Percentiles rank a stretch among this genome's conserved stretches.
Evolutionary conservation across 768 basidiomycete genomes (phyloP).

Genomic region (Russula brevipes): DNA sequence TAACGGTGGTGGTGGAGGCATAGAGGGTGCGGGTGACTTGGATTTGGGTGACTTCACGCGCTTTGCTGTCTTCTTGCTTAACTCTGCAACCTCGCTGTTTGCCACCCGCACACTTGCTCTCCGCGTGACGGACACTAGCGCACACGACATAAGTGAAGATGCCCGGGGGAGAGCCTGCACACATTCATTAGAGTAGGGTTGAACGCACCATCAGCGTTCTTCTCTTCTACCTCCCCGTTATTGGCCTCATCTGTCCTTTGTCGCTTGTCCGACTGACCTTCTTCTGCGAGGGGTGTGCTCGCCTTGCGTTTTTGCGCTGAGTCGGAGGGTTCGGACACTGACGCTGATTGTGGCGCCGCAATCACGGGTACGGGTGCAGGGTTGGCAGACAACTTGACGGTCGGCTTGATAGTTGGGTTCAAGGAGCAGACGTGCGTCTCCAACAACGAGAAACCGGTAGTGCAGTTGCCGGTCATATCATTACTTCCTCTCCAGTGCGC

Average conservation of each 20-base stretch:
- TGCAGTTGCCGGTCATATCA: conserved; percentile 59
- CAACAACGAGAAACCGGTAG: conserved; percentile 65
- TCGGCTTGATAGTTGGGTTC: conserved; percentile 37
- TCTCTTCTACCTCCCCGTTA: conserved; percentile 31
- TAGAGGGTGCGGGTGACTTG: conserved; percentile 8
- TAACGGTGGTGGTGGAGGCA: background rate
- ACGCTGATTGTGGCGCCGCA: background rate
- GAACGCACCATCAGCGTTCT: conserved; percentile 34
- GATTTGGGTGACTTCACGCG: conserved; percentile 22
- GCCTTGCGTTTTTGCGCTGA: conserved; percentile 23
- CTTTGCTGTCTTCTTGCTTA: conserved; percentile 6
- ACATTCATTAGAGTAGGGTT: conserved; percentile 13
- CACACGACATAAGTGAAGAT: background rate
- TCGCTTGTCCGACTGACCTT: conserved; percentile 60
- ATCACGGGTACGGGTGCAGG: conserved; percentile 3
- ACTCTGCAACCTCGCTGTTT: conserved; percentile 5
- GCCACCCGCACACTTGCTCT: background rate
- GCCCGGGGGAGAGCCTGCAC: conserved; percentile 35
- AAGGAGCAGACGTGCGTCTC: conserved; percentile 66
- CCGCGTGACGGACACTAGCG: conserved; percentile 1
- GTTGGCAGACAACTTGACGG: conserved; percentile 17
- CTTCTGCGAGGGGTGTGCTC: conserved; percentile 30
- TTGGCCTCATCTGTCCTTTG: conserved; percentile 48
- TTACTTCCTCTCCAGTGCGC: conserved; percentile 66
- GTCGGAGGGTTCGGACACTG: conserved; percentile 7